Evolutionary conservation across 768 basidiomycete species (phyloP), one percentile per base, ranked within the genome.

Genomic region (Boletus reticulatus): DNA sequence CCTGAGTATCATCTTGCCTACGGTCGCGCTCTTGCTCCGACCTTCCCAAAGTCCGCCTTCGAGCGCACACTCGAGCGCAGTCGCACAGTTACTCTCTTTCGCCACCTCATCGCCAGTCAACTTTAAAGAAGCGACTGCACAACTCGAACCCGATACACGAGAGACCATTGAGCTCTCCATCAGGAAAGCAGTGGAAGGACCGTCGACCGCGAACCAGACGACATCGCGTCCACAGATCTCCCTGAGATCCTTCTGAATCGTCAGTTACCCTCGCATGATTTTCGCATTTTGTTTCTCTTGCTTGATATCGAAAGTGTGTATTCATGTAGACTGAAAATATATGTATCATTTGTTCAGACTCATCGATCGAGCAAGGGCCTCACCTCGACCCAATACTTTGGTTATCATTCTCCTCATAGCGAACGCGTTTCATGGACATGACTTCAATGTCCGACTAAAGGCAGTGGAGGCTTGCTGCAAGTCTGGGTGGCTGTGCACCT

Each of bases 111-210:
- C 85, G 4, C 89, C 95, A 0, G 67, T 74, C 5, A 81, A 88
- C 13, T 98, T 98, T 81, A 93, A 91, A 68, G 91, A 93, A 43
- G 92, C 89, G 1, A 87, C 90, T 3, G 79, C 75, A 10, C 84
- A 80, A 46, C 76, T 98, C 20, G 84, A 87, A 29, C 67, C 76
- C 8, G 69, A 77, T 0, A 78, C 78, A 7, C 75, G 85, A 43
- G 84, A 86, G 46, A 72, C 80, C 22, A 69, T 98, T 49, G 95
- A 98, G 68, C 77, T 80, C 43, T 87, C 89, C 1, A 82, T 97
- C 48, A 80, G 94, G 57, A 85, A 86, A 50, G 86, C 87, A 5
- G 80, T 95, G 0, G 84, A 82, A 31, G 79, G 80, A 5, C 65
- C 67, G 14, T 68, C 73, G 16, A 63, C 73, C 1, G 49, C 67